Evolutionary conservation across 768 basidiomycete genomes (phyloP).

Genomic region (Termitomyces sp.): DNA sequence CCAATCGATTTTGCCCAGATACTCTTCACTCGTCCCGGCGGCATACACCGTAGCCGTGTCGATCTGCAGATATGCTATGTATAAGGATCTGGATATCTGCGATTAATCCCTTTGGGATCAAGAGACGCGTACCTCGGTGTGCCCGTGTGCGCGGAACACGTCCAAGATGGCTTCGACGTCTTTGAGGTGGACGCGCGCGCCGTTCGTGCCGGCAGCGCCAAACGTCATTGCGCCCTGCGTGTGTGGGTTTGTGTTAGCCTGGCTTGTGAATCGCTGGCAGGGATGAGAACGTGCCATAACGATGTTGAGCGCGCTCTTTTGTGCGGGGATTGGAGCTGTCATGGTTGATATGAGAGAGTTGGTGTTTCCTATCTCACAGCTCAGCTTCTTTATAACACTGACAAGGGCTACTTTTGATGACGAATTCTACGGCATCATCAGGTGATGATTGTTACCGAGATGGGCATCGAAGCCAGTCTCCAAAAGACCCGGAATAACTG

Average conservation of each 20-base stretch:
- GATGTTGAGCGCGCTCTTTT: constrained; percentile 42
- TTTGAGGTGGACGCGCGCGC: constrained; percentile 38
- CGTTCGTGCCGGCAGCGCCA: constrained; percentile 33
- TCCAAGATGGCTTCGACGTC: constrained; percentile 48
- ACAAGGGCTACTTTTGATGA: too few relatives aligned
- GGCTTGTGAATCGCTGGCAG: background rate
- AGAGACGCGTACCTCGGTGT: constrained; percentile 22
- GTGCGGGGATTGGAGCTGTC: constrained; percentile 17
- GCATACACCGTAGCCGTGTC: constrained; percentile 26
- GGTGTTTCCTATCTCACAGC: background rate
- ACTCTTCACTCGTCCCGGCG: constrained; percentile 52
- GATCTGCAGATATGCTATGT: constrained; percentile 6
- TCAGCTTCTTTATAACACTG: too few relatives aligned
- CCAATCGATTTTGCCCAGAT: constrained; percentile 49
- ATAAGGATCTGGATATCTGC: background rate
- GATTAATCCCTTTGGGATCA: background rate
- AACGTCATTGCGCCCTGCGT: constrained; percentile 48
- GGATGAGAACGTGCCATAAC: constrained; percentile 47
- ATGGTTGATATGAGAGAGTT: constrained; percentile 1
- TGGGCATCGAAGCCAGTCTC: too few relatives aligned
- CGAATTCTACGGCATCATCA: too few relatives aligned
- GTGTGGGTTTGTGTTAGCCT: background rate
- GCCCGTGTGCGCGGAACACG: constrained; percentile 49
- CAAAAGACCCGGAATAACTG: too few relatives aligned
- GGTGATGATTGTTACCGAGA: too few relatives aligned